phyloP scores from a whole-genome alignment of 768 basidiomycete species.

The Tulasnella sp. region DNA sequence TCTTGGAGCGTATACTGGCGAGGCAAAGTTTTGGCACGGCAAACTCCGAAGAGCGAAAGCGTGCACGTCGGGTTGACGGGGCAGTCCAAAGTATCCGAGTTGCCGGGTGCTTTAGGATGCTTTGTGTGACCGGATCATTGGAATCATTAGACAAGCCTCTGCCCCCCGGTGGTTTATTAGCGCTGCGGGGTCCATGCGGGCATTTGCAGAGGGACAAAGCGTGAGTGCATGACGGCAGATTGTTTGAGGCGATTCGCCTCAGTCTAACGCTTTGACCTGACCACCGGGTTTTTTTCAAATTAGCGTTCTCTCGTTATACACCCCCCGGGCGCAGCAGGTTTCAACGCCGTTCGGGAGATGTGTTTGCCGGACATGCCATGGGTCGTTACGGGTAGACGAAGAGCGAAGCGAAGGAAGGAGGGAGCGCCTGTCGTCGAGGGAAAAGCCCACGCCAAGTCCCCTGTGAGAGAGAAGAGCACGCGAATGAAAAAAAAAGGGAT shows the following conservation, averaged over 20 bases:
- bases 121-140: not conserved
- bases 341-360: not conserved
- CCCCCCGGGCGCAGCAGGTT: not conserved
- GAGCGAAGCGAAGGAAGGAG: not conserved
- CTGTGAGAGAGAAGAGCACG: not conserved
- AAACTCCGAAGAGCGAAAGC: not conserved
- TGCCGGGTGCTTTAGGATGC: not conserved
- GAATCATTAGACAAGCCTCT: not conserved
- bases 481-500: not conserved
- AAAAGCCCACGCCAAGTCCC: conserved; percentile 8
- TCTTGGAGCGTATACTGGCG: not conserved
- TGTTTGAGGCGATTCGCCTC: not conserved
- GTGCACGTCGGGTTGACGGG: not conserved
- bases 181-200: not conserved
- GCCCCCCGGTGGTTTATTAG: not conserved
- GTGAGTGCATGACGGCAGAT: conserved; percentile 4
- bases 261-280: not conserved
- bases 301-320: not conserved
- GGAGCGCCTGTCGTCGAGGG: not conserved
- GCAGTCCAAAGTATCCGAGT: not conserved
- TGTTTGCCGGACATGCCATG: not conserved
- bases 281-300: not conserved
- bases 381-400: not conserved
- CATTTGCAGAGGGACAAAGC: not conserved
- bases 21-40: not conserved